phyloP scores from a whole-genome alignment of 2,329 filamentous ascomycete species.

The Aureobasidium sp. region DNA sequence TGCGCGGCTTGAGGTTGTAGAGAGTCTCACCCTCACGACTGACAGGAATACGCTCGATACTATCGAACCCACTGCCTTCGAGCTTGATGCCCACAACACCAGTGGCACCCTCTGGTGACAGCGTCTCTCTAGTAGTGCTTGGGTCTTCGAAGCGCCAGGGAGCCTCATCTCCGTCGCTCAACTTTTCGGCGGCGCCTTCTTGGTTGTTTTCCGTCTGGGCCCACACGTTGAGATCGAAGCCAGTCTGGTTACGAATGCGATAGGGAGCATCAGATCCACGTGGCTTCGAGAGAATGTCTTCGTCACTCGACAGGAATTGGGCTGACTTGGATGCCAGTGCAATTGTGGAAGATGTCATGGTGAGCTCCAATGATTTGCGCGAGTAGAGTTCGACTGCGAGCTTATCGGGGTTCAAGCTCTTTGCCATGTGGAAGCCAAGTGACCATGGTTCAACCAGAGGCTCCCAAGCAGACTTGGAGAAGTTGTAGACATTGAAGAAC shows the following conservation, averaged over 20 bases:
- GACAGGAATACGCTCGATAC: slow-evolving; percentile 76
- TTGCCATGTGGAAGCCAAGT: slow-evolving; percentile 81
- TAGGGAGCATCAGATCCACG: slow-evolving; percentile 88
- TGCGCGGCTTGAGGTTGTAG: slow-evolving; percentile 81
- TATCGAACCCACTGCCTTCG: slow-evolving; percentile 90
- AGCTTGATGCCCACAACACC: slow-evolving; percentile 75
- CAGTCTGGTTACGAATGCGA: slow-evolving; percentile 88
- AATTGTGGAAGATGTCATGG: slow-evolving; percentile 86
- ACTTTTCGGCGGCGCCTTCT: slow-evolving; percentile 61
- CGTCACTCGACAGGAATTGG: slow-evolving; percentile 76
- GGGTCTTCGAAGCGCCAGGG: slow-evolving; percentile 98
- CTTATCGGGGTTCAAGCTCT: slow-evolving; percentile 64
- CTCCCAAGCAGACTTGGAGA: slow-evolving; percentile 98
- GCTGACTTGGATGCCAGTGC: slow-evolving; percentile 88
- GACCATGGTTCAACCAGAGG: slow-evolving; percentile 94
- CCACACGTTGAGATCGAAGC: slow-evolving; percentile 80
- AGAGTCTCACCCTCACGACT: slow-evolving; percentile 91
- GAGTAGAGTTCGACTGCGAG: slow-evolving; percentile 81
- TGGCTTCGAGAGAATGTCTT: slow-evolving; percentile 89
- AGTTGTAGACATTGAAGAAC: slow-evolving; percentile 97
- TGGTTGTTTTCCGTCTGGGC: slow-evolving; percentile 66
- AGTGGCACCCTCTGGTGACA: slow-evolving; percentile 73
- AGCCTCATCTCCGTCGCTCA: slow-evolving; percentile 81
- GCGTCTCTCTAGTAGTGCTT: slow-evolving; percentile 88
- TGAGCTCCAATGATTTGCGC: slow-evolving; percentile 83